Evolutionary conservation across 208 protist species (phyloP), one percentile per base, ranked within the genome.

Genomic region (Strigomonas culicis): DNA sequence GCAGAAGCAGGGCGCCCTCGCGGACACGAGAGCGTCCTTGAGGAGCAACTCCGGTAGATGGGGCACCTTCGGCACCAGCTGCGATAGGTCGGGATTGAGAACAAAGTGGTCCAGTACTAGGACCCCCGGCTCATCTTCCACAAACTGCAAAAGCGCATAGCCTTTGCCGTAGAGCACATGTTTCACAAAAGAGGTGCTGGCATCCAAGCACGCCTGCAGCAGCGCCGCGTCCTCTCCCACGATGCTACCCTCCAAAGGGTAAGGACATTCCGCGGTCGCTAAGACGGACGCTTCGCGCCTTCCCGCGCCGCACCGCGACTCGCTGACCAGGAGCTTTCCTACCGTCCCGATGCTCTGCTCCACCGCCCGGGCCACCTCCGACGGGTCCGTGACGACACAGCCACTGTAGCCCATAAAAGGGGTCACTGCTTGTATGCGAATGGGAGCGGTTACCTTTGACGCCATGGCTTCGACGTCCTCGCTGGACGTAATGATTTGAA

Each of bases 141-240:
- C 51, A 43, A 74, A 74, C 2, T 24, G 28, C 2, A 74, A 34
- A 30, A 36, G 52, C 21, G 77, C 77, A 21, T 63, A 70, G 3
- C 77, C 77, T 51, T 34, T 43, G 2, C 68, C 55, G n/a, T 72
- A 58, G 7, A 79, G 67, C 25, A 84, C 77, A 34, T 70, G 24
- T 49, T 73, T 74, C 22, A 62, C 59, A 60, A 84, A 84, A 17
- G n/a, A n/a, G n/a, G n/a, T n/a, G n/a, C n/a, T n/a, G n/a, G n/a
- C n/a, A n/a, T n/a, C n/a, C n/a, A n/a, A n/a, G n/a, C n/a, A n/a
- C n/a, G n/a, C n/a, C n/a, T n/a, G n/a, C n/a, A n/a, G n/a, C n/a
- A n/a, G n/a, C n/a, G n/a, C n/a, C n/a, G n/a, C n/a, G n/a, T n/a
- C n/a, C n/a, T n/a, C n/a, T n/a, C n/a, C n/a, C n/a, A n/a, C n/a